phyloP scores from a whole-genome alignment of 108 stramenopile genomes.

The Pseudonitzschia pungens region DNA sequence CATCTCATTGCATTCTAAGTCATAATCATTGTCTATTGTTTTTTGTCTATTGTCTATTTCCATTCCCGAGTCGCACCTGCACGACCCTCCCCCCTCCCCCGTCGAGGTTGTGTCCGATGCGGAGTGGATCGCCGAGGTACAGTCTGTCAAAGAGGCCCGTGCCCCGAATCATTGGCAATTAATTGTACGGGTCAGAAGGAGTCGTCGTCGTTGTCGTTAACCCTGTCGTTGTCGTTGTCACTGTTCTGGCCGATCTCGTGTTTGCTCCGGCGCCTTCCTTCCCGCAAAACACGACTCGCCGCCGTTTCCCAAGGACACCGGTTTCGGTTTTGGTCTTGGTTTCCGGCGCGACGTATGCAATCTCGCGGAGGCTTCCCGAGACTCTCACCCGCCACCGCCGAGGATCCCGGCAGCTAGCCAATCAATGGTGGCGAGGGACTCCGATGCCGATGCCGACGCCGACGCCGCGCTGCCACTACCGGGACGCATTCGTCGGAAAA shows the following conservation, averaged over 20 bases:
- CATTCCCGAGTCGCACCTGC: conserved; percentile 43
- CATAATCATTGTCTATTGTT: too few species aligned
- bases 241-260: too few species aligned
- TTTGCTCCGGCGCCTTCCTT: too few species aligned
- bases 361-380: conserved; percentile 36
- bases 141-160: conserved; percentile 51
- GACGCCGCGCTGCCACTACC: too few species aligned
- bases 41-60: too few species aligned
- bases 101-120: conserved; percentile 57
- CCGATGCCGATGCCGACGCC: too few species aligned
- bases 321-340: neutral
- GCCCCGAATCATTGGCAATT: conserved; percentile 45
- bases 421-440: conserved; percentile 18
- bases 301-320: neutral
- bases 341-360: neutral
- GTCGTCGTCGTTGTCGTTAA: too few species aligned
- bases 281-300: neutral
- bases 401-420: conserved; percentile 47
- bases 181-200: conserved; percentile 26
- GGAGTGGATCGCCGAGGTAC: conserved; percentile 48
- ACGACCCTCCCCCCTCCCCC: conserved; percentile 62
- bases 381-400: conserved; percentile 40
- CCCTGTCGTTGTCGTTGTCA: neutral
- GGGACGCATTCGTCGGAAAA: conserved; percentile 30
- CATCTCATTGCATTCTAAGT: too few species aligned